These are phyloP conservation scores for Andrographis paniculata DNA, from an alignment of 305 asterid species.

Conservation along the genomic window DNA sequence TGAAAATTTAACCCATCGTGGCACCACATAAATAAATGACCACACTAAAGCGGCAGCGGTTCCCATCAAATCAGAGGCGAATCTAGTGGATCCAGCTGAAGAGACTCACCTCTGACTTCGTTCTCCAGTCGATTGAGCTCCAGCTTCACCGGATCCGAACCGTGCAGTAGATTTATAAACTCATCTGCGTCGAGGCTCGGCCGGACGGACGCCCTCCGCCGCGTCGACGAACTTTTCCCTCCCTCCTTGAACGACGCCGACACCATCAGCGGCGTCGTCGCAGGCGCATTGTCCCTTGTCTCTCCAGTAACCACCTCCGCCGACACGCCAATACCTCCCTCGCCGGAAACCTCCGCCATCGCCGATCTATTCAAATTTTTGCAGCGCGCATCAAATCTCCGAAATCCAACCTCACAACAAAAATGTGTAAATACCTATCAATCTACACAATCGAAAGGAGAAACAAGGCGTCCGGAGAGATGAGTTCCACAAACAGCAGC, in stretches of 20 bases:
- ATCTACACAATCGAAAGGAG: not conserved
- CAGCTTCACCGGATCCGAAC: slow-evolving; percentile 98
- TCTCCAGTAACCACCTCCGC: slow-evolving; percentile 43
- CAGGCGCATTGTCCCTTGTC: slow-evolving; percentile 45
- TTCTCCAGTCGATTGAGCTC: slow-evolving; percentile 98
- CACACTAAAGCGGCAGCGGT: slow-evolving; percentile 15
- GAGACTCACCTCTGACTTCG: slow-evolving; percentile 83
- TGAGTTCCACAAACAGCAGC: slow-evolving; percentile 27
- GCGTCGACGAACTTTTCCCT: slow-evolving; percentile 42
- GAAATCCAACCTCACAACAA: slow-evolving; percentile 2
- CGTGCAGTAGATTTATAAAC: slow-evolving; percentile 83
- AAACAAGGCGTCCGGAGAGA: slow-evolving; percentile 11
- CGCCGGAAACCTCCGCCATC: slow-evolving; percentile 81
- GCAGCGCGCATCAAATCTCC: slow-evolving; percentile 47
- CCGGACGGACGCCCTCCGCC: slow-evolving; percentile 78
- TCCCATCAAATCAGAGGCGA: slow-evolving; percentile 28
- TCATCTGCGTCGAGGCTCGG: slow-evolving; percentile 91
- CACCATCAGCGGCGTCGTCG: slow-evolving; percentile 42
- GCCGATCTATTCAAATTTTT: slow-evolving; percentile 48
- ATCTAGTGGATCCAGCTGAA: slow-evolving; percentile 58
- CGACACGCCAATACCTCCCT: slow-evolving; percentile 42
- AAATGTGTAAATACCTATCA: slow-evolving; percentile 20
- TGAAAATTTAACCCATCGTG: not conserved
- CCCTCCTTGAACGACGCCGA: slow-evolving; percentile 74
- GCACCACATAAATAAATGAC: slow-evolving; percentile 15